Conservation (phyloP, 78 protist species). For the Protostelium mycophagum region DNA sequence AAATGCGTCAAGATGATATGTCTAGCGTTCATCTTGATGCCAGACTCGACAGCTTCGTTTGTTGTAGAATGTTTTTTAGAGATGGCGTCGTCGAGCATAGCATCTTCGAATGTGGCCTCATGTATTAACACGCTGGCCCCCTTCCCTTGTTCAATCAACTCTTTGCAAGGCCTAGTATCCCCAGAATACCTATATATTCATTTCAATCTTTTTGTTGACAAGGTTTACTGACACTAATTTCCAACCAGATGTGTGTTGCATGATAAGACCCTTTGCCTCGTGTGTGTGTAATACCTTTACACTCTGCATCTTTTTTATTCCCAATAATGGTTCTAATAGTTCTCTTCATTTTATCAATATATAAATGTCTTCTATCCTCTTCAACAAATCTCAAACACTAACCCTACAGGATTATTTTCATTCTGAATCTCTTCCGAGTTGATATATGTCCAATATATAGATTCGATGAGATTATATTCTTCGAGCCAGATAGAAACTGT, state of each 20-base stretch:
- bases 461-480: not conserved
- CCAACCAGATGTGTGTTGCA: slow-evolving; percentile 41
- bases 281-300: slow-evolving; percentile 66
- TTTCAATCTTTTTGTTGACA: not conserved
- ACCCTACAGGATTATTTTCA: not conserved
- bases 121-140: slow-evolving; percentile 76
- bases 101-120: slow-evolving; percentile 95
- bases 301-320: not conserved
- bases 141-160: slow-evolving; percentile 27
- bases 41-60: slow-evolving; percentile 77
- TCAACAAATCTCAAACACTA: too few species aligned
- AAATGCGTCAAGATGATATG: slow-evolving; percentile 80
- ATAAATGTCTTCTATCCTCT: too few species aligned
- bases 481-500: slow-evolving; percentile 25
- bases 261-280: slow-evolving; percentile 57
- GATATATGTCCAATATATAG: slow-evolving; percentile 9
- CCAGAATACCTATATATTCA: slow-evolving; percentile 77
- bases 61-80: slow-evolving; percentile 61
- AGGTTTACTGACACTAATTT: slow-evolving; percentile 16
- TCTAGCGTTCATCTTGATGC: slow-evolving; percentile 64
- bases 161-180: slow-evolving; percentile 85
- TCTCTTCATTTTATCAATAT: not conserved
- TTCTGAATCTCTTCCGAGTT: not conserved
- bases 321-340: not conserved
- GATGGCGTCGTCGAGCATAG: slow-evolving; percentile 48